Conservation (phyloP, 177 flowering plant species). For the Telopea speciosissima region DNA sequence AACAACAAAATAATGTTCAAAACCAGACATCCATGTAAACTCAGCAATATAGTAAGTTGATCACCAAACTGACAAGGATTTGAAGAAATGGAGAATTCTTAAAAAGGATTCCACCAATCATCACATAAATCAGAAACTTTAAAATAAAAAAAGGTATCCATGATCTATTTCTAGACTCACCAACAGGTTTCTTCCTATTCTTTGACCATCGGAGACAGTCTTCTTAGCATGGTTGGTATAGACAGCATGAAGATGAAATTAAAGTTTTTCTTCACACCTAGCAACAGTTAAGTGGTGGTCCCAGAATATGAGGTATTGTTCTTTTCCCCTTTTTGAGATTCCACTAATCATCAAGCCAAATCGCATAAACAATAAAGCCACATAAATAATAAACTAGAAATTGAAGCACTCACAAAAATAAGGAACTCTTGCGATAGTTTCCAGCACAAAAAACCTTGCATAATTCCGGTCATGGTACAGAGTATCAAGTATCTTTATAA, state of each 20-base stretch:
- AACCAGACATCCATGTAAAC: neutral
- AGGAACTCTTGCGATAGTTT: conserved; percentile 97
- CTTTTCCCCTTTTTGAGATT: too few species aligned
- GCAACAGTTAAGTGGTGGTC: too few species aligned
- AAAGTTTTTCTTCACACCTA: too few species aligned
- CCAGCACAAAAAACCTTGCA: conserved; percentile 91
- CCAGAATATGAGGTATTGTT: too few species aligned
- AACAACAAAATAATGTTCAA: conserved; percentile 5
- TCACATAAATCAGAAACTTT: neutral
- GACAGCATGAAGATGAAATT: too few species aligned
- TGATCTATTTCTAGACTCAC: too few species aligned
- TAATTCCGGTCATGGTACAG: conserved; percentile 77
- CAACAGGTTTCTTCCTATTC: too few species aligned
- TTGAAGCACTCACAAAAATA: conserved; percentile 68
- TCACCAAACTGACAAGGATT: neutral
- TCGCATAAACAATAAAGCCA: neutral
- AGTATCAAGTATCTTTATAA: conserved; percentile 77
- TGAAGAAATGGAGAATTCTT: neutral
- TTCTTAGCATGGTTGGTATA: too few species aligned
- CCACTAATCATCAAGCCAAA: too few species aligned
- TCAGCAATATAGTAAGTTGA: neutral
- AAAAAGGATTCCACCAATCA: neutral
- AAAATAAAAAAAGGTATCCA: too few species aligned
- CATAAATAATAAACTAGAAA: neutral
- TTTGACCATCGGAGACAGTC: too few species aligned